These are phyloP conservation scores for Metschnikowia gruessii DNA, from an alignment of 805 yeast species.

Conservation along the genomic window DNA sequence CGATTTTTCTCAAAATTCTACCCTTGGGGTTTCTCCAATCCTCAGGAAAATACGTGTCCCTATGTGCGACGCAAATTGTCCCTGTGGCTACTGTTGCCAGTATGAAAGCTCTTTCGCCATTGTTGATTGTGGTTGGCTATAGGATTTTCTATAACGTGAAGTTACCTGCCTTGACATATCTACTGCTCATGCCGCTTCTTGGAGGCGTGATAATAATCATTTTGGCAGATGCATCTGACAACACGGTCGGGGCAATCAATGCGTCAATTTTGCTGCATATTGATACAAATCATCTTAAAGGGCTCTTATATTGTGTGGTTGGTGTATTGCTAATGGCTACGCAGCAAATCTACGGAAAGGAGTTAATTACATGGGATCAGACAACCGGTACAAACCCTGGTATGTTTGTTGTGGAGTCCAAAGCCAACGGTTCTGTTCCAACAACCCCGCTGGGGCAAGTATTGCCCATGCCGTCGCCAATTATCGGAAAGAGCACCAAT, in stretches of 20 bases:
- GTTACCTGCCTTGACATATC: slow-evolving; percentile 49
- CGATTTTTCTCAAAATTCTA: slow-evolving; percentile 44
- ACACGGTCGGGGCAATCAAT: not conserved
- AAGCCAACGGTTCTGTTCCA: slow-evolving; percentile 1
- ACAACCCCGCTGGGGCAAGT: not conserved
- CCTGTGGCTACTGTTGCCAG: slow-evolving; percentile 71
- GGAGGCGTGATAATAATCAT: slow-evolving; percentile 52
- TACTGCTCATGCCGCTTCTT: slow-evolving; percentile 51
- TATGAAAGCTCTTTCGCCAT: slow-evolving; percentile 64
- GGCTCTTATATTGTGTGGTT: slow-evolving; percentile 63
- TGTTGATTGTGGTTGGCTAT: slow-evolving; percentile 57
- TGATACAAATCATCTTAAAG: slow-evolving; percentile 44
- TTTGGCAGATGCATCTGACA: slow-evolving; percentile 25
- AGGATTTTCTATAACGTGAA: slow-evolving; percentile 47
- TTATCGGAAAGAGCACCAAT: slow-evolving; percentile 1
- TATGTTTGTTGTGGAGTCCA: slow-evolving; percentile 29
- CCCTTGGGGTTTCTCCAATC: slow-evolving; percentile 69
- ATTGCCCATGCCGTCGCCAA: not conserved
- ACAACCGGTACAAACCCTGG: slow-evolving; percentile 26
- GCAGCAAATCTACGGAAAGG: slow-evolving; percentile 85
- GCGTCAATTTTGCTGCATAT: slow-evolving; percentile 1
- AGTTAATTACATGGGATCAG: slow-evolving; percentile 58
- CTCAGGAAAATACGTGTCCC: slow-evolving; percentile 58
- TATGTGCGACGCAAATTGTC: slow-evolving; percentile 62
- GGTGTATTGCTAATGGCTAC: slow-evolving; percentile 76